Evolutionary conservation across 169 alveolate genomes (phyloP).

Genomic region (Plasmodium blacklocki): DNA sequence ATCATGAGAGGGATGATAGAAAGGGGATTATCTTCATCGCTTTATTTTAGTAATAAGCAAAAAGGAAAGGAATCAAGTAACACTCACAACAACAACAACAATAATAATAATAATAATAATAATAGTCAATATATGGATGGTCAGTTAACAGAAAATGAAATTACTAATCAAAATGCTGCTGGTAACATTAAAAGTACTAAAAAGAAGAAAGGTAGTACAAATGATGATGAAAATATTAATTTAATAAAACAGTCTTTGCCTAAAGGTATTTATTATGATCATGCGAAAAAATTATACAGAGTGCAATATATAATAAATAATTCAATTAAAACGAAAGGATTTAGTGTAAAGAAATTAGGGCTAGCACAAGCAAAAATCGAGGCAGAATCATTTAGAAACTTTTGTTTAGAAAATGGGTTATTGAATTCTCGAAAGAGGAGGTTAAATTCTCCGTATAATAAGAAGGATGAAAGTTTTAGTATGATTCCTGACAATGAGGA

Average conservation of each 20-base stretch:
- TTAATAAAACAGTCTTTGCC: constrained; percentile 54
- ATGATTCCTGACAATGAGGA: constrained; percentile 46
- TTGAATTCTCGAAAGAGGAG: constrained; percentile 57
- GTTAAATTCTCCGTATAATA: constrained; percentile 59
- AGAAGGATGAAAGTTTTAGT: constrained; percentile 50
- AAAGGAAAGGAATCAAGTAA: not conserved
- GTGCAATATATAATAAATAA: constrained; percentile 61
- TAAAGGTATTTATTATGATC: constrained; percentile 74
- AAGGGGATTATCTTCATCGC: not conserved
- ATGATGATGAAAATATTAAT: constrained; percentile 24
- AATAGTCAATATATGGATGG: not conserved
- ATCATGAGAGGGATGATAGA: not conserved
- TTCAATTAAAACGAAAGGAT: constrained; percentile 74
- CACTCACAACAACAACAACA: not conserved
- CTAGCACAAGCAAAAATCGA: constrained; percentile 61
- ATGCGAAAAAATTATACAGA: constrained; percentile 63
- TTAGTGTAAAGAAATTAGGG: constrained; percentile 73
- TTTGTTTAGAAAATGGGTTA: constrained; percentile 66
- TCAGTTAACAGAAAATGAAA: constrained; percentile 6
- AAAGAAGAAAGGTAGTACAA: not conserved
- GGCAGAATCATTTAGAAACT: constrained; percentile 70
- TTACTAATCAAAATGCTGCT: not conserved
- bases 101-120: not conserved
- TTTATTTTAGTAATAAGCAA: constrained; percentile 7
- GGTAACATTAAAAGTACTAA: constrained; percentile 19